Percentiles rank a stretch among this genome's conserved stretches.
phyloP scores from a whole-genome alignment of 371 early-diverging fungal genomes.

The Umbelopsis sp. region DNA sequence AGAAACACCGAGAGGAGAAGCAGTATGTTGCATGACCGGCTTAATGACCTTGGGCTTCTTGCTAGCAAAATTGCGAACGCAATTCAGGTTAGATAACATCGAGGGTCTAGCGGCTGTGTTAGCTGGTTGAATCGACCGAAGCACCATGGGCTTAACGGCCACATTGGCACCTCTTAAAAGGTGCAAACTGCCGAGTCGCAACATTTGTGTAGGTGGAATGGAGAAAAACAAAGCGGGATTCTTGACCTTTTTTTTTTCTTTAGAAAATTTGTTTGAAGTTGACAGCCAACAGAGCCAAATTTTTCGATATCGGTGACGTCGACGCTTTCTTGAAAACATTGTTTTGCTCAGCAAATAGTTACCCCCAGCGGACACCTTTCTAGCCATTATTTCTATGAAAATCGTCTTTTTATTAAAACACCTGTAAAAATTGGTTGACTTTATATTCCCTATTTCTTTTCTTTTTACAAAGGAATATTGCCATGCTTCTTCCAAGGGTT shows the following conservation, averaged over 20 bases:
- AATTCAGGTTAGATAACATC: neutral
- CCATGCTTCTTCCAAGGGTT: slow-evolving; percentile 96
- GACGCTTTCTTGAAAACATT: neutral
- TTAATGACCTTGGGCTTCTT: slow-evolving; percentile 12
- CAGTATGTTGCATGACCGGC: slow-evolving; percentile 10
- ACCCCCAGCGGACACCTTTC: too few species aligned
- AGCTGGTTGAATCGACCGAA: neutral
- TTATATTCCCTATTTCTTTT: neutral
- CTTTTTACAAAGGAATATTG: slow-evolving; percentile 82
- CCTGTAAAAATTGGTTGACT: neutral
- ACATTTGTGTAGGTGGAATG: neutral
- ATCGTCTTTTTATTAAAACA: neutral
- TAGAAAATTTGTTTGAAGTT: neutral
- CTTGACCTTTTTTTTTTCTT: neutral
- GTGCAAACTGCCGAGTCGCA: slow-evolving; percentile 12
- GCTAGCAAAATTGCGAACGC: slow-evolving; percentile 14
- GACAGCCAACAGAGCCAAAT: neutral
- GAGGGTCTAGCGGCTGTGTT: neutral
- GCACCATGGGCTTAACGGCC: neutral
- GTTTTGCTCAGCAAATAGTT: neutral
- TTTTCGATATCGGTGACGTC: slow-evolving; percentile 1
- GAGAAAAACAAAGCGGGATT: neutral
- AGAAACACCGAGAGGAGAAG: slow-evolving; percentile 10
- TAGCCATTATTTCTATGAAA: too few species aligned
- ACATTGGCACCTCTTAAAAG: slow-evolving; percentile 9